Evolutionary conservation across 768 basidiomycete species (phyloP), one percentile per base, ranked within the genome.

Genomic region (Tylopilus sp.): DNA sequence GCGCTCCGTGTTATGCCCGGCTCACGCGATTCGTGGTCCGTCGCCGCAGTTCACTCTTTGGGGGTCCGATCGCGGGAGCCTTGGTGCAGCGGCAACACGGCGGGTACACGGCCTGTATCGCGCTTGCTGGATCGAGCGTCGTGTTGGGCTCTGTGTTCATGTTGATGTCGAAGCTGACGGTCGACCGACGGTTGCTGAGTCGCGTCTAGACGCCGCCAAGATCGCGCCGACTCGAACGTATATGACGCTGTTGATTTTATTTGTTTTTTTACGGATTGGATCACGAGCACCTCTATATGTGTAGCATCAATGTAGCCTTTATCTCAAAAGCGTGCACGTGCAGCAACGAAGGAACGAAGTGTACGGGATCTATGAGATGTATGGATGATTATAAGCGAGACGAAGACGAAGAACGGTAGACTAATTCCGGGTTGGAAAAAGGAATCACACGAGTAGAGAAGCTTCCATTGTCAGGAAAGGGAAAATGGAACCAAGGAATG

Each of bases 61-160:
- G 87, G 11, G 82, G 81, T 2, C 87, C 87, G 3, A 74, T 76
- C 13, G 86, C 82, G 13, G 87, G 87, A 0, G 77, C 76, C 11
- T 70, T 89, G 28, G 71, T 87, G 21, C 68, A 74, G 22, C 65
- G 53, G 29, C 66, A 71, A 34, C 69, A 77, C 31, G 83, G 79
- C 10, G 79, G 74, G 54, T 75, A 72, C 62, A 63, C 63, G 0
- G 76, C 77, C 30, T 75, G 85, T 71, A 84, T 85, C 53, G 64
- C 77, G 19, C 81, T 86, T 57, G 77, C 84, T 7, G 86, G 87
- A 28, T 68, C 76, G 38, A 78, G 80, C 21, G 71, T 85, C 52
- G 69, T 87, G 50, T 65, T 76, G 25, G 86, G 87, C 10, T 85
- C 86, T 5, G 52, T 80, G 24, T 72, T 85, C 58, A 73, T 87